Evolutionary conservation across 257 asterid species (phyloP), one percentile per base, ranked within the genome.

Genomic region (Perilla frutescens): DNA sequence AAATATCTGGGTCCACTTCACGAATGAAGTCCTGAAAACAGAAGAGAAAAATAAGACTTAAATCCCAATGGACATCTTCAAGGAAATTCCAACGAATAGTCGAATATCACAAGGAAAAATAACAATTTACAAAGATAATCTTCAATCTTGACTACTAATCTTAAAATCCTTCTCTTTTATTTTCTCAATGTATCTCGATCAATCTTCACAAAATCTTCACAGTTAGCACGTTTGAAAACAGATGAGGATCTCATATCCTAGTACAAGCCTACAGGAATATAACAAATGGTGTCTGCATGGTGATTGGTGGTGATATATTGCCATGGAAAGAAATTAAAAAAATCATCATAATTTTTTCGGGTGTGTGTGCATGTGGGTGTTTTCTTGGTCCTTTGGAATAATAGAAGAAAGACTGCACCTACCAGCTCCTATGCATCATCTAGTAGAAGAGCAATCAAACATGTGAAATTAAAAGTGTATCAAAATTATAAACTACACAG

Each of bases 1-100:
- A 80, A 69, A 95, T 90, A 76, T 95, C 99, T 48, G 99, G 99
- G 82, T 95, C 99, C 82, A 92, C 92, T 80, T 95, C 99, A 56
- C 94, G 92, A 49, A 95, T 80, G 49, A 95, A 81, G 75, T 95
- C 98, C 99, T 95, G 86, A 68, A 82, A 59, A 73, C 37, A 55
- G 76, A 83, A 61, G 58, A 32, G 57, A 77, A 64, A 71, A 54
- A 13, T 14, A 78, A 31, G 32, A 45, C 43, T 65, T 11, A 29
- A 45, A 12, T 29, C 57, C 57, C 11, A 45, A 62, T 15, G 39
- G 40, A 63, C 37, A 63, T 43, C 37, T 9, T 59, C 62, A 59
- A 34, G 5, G 31, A 34, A 59, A 59, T 59, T 7, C 14, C 14
- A 72, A 63, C 44, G 62, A 59, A n/a, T n/a, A n/a, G n/a, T n/a